A percentile compares a stretch with the other conserved stretches of the same genome.
Conservation (phyloP, 1,284 basidiomycete genomes). For the Boletus subluridellus region DNA sequence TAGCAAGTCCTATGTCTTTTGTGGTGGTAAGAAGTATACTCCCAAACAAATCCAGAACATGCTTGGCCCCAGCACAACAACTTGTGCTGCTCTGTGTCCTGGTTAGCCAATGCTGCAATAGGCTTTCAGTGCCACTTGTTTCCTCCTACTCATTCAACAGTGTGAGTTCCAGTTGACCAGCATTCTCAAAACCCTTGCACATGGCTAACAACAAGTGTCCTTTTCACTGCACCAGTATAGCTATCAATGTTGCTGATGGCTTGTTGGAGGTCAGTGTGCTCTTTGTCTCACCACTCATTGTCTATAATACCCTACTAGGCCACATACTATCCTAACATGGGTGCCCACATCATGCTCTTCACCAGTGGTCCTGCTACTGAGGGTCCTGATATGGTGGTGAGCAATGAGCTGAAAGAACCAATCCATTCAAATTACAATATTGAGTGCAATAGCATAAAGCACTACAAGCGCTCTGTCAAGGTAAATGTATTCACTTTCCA, state of each 20-base stretch:
- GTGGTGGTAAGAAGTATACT: constrained; percentile 97
- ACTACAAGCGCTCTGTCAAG: constrained; percentile 96
- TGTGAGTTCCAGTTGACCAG: constrained; percentile 97
- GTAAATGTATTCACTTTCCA: constrained; percentile 40
- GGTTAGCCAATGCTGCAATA: constrained; percentile 86
- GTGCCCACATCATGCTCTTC: constrained; percentile 95
- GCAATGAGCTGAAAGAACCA: constrained; percentile 93
- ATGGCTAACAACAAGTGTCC: constrained; percentile 90
- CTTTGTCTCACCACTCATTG: background rate
- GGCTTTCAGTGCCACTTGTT: constrained; percentile 83
- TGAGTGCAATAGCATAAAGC: constrained; percentile 91
- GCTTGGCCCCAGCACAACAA: constrained; percentile 80
- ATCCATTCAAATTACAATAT: constrained; percentile 99
- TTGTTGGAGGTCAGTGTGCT: constrained; percentile 69
- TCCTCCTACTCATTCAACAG: constrained; percentile 90
- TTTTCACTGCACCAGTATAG: constrained; percentile 95
- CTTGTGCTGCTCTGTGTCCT: constrained; percentile 76
- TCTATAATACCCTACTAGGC: constrained; percentile 44
- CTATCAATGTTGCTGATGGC: constrained; percentile 92
- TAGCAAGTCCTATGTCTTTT: constrained; percentile 98
- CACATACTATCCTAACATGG: constrained; percentile 88
- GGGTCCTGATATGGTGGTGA: constrained; percentile 96
- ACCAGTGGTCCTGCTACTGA: constrained; percentile 96
- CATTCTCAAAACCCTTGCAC: constrained; percentile 84
- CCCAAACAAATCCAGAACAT: constrained; percentile 99